Conservation (phyloP, 1,139 yeast species). For the Candida sanyaensis region DNA sequence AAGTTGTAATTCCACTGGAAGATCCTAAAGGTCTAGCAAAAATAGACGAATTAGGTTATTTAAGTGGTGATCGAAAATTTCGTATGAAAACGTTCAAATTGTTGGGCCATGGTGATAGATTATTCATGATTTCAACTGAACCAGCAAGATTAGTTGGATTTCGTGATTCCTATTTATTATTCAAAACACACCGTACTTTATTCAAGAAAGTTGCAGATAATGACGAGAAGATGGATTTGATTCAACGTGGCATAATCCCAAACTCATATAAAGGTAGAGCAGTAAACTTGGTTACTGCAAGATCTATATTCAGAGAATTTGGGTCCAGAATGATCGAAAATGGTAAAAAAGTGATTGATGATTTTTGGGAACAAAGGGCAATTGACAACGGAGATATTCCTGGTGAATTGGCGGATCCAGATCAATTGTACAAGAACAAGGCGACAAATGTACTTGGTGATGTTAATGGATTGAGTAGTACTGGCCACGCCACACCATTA, state of each 20-base stretch:
- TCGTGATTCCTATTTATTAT: conserved; percentile 87
- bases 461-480: conserved; percentile 16
- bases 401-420: conserved; percentile 82
- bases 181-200: conserved; percentile 77
- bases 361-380: conserved; percentile 81
- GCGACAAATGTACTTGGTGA: conserved; percentile 19
- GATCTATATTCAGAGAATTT: conserved; percentile 87
- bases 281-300: conserved; percentile 87
- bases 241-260: conserved; percentile 81
- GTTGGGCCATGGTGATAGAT: conserved; percentile 67
- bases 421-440: conserved; percentile 40
- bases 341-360: conserved; percentile 83
- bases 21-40: conserved; percentile 83
- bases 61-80: conserved; percentile 76
- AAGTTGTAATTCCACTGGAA: conserved; percentile 68
- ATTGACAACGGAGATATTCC: conserved; percentile 70
- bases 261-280: conserved; percentile 89
- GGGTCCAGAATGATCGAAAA: conserved; percentile 83
- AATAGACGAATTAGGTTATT: conserved; percentile 65
- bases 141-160: conserved; percentile 95
- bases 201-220: conserved; percentile 76
- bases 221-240: conserved; percentile 80
- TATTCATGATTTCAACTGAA: conserved; percentile 91
- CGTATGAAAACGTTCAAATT: conserved; percentile 83
- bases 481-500: conserved; percentile 33